phyloP scores from a whole-genome alignment of 805 yeast genomes.

The Yarrowia sp. region DNA sequence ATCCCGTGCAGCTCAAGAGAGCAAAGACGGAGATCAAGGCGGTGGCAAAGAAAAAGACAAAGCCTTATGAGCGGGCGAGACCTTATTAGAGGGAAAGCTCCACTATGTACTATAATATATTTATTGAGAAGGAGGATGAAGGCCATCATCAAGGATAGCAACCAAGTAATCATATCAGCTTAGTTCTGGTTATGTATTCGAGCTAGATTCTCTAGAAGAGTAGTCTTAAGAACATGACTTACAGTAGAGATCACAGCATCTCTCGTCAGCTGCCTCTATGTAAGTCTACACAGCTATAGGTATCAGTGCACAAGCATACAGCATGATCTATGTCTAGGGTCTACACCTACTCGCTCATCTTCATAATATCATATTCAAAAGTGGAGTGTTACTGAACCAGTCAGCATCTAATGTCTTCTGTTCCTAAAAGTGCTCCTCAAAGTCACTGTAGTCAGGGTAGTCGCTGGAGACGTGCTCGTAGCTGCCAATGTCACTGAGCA shows the following conservation, averaged over 20 bases:
- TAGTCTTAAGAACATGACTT: too few species aligned
- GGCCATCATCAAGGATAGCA: too few species aligned
- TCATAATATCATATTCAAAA: neutral
- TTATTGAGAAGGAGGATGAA: neutral
- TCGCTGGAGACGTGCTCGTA: constrained; percentile 30
- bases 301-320: too few species aligned
- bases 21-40: constrained; percentile 53
- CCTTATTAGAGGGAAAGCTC: neutral
- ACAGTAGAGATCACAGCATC: too few species aligned
- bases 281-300: too few species aligned
- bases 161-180: too few species aligned
- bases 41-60: constrained; percentile 13
- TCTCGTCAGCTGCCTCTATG: too few species aligned
- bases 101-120: constrained; percentile 18
- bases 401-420: neutral
- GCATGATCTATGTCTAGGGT: too few species aligned
- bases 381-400: neutral
- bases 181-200: too few species aligned
- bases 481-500: constrained; percentile 16
- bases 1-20: constrained; percentile 71
- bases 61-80: constrained; percentile 14
- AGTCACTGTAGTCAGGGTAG: constrained; percentile 12
- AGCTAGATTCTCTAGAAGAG: too few species aligned
- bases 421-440: constrained; percentile 27
- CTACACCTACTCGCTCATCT: too few species aligned